Base-by-base conservation (phyloP, 2,329 filamentous ascomycete genomes). In the Aureobasidium sp. region DNA sequence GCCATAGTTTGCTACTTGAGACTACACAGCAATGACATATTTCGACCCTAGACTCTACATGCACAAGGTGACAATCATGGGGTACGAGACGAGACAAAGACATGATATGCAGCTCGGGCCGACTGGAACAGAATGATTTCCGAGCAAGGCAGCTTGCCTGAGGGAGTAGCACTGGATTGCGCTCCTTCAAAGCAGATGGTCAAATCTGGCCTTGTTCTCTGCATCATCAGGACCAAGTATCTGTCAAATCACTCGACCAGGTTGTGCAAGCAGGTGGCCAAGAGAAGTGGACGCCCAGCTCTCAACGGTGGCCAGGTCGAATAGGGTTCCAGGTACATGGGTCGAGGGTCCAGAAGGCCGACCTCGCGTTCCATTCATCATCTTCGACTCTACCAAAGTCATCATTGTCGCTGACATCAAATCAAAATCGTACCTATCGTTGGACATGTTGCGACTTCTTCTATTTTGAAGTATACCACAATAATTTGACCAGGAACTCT, bases 311-410 rank as follows among this genome's bases (percentile, higher is more conserved):
- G 9, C 51, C 37, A 55, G 51, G 37, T 43, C 20, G 41, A 44
- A 44, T 32, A 55, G 37, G 37, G 15, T 55, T 55, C 51, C 37
- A 55, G 51, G 37, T 55, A 37, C 51, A 43, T 55, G 34, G 13
- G 34, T 17, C 34, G 13, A 10, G 37, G 26, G 24, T 20, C 50
- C 34, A 37, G 26, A 20, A 55, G 26, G 24, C 36, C 50, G 50
- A 39, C 50, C 24, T 55, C 51, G 24, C 51, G 46, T 29, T 41
- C 15, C 37, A 39, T 41, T 43, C 37, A 20, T 15, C 51, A 55
- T 41, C 37, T 55, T 41, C 51, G 26, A 55, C 37, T 43, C 37
- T 55, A 15, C 15, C 51, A 43, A 41, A 41, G 13, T 55, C 53
- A 57, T 39, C 39, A 36, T 46, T 46, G n/a, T 46, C 27, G 15